These are phyloP conservation scores for Moesziomyces parantarcticus DNA, from an alignment of 1,284 basidiomycete genomes.

Conservation along the genomic window DNA sequence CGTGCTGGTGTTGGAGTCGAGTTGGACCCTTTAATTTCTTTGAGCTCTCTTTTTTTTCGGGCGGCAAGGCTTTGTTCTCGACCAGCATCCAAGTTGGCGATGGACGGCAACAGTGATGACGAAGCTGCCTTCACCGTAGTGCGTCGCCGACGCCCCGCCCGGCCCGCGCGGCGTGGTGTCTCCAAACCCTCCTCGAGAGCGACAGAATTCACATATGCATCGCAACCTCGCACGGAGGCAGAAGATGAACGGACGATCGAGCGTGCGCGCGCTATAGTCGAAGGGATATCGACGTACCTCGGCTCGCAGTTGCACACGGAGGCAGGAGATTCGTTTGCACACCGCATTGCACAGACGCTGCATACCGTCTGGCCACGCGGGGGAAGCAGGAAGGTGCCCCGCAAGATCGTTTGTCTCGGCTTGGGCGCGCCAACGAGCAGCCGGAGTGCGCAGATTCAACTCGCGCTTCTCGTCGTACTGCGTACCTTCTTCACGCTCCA, in stretches of 20 bases:
- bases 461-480: slow-evolving; percentile 28
- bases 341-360: neutral
- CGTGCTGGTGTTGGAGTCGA: too few species aligned
- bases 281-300: neutral
- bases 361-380: slow-evolving; percentile 12
- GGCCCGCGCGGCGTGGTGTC: too few species aligned
- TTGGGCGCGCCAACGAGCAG: slow-evolving; percentile 18
- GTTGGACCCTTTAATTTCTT: too few species aligned
- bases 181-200: neutral
- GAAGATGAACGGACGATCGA: neutral
- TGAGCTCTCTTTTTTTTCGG: too few species aligned
- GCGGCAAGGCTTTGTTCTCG: neutral
- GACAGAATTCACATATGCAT: neutral
- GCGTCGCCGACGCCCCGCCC: neutral
- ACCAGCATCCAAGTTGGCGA: neutral
- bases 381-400: neutral
- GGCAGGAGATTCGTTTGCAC: neutral
- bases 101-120: neutral
- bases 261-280: neutral
- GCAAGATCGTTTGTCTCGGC: slow-evolving; percentile 27
- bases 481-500: slow-evolving; percentile 1
- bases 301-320: neutral
- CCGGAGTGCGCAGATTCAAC: slow-evolving; percentile 31
- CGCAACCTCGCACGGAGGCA: neutral
- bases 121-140: neutral